Base-by-base conservation (phyloP, 345 rosid species). In the Populus alba region DNA sequence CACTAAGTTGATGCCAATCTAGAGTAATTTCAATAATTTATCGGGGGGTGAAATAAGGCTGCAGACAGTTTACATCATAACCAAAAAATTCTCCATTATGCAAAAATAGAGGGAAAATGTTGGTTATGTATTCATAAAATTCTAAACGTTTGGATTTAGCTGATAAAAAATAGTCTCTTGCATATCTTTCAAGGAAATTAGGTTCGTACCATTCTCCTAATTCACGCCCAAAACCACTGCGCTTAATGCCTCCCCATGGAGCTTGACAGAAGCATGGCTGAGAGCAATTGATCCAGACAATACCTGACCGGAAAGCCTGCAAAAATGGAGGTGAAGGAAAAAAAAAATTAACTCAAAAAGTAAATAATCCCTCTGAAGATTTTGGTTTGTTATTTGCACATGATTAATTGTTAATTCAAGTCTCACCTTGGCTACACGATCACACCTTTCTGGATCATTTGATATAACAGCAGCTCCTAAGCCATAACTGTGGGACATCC, bases 161-260 rank as follows among this genome's bases (percentile, higher is more conserved):
- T 51, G 7, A 35, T 29, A 12, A 69, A 33, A 51, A 57, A 45
- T n/a, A 61, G 63, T 22, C n/a, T 47, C 73, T 62, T 68, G 18
- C 6, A 70, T 39, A 23, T 79, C 12, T 7, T 66, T 39, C 13
- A 25, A 71, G 33, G 77, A 31, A 66, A 63, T 73, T 22, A 65
- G 73, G 68, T 65, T 61, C 86, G 63, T 85, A 94, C 99, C 98
- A 92, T 90, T 94, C 95, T 65, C 99, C 98, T 77, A 94, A 85
- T 82, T 94, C 99, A 79, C 97, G 97, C n/a, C 99, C 98, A 81
- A 91, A 96, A 25, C 98, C 99, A 77, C 97, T 96, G 77, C 93
- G 97, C 80, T 96, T 94, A 77, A 87, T 85, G 81, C 99, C 98
- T 61, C 99, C 99, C 99, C 99, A 96, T 66, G 99, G 99, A 65